phyloP scores from a whole-genome alignment of 2,329 filamentous ascomycete species.

The Calonectria hawksworthii region DNA sequence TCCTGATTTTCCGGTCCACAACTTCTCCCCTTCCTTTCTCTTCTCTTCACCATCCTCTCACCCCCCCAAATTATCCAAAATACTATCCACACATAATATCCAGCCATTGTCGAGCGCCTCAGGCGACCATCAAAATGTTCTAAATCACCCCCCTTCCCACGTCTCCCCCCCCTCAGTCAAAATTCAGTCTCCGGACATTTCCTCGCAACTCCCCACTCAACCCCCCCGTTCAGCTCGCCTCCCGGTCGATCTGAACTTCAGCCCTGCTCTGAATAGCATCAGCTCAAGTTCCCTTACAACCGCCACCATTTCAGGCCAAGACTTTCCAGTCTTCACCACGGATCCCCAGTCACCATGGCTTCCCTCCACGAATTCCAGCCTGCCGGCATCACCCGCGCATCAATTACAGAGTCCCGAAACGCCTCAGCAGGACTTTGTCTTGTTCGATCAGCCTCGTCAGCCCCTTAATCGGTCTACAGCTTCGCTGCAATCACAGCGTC shows the following conservation, averaged over 20 bases:
- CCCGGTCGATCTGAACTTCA: constrained; percentile 78
- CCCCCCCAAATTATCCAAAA: constrained; percentile 47
- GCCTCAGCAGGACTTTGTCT: constrained; percentile 81
- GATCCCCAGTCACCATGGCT: constrained; percentile 86
- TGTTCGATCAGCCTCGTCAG: constrained; percentile 72
- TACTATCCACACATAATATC: constrained; percentile 50
- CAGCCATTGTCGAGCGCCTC: constrained; percentile 48
- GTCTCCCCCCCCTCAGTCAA: constrained; percentile 60
- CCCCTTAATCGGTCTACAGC: constrained; percentile 55
- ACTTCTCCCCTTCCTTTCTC: constrained; percentile 48
- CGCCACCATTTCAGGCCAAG: constrained; percentile 74
- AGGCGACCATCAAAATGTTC: constrained; percentile 69
- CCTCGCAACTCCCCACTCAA: constrained; percentile 63
- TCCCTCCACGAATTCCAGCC: constrained; percentile 76
- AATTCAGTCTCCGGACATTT: constrained; percentile 64
- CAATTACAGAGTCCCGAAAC: constrained; percentile 65
- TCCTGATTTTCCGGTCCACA: constrained; percentile 45
- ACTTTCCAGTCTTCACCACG: constrained; percentile 85
- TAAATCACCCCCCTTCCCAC: constrained; percentile 63
- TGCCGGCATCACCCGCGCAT: constrained; percentile 73
- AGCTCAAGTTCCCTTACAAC: constrained; percentile 70
- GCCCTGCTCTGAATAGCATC: constrained; percentile 70
- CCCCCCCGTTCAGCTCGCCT: constrained; percentile 63
- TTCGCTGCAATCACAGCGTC: constrained; percentile 58
- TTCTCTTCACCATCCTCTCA: constrained; percentile 45